phyloP scores from a whole-genome alignment of 2,329 filamentous ascomycete genomes.

The Penicillium sp. region DNA sequence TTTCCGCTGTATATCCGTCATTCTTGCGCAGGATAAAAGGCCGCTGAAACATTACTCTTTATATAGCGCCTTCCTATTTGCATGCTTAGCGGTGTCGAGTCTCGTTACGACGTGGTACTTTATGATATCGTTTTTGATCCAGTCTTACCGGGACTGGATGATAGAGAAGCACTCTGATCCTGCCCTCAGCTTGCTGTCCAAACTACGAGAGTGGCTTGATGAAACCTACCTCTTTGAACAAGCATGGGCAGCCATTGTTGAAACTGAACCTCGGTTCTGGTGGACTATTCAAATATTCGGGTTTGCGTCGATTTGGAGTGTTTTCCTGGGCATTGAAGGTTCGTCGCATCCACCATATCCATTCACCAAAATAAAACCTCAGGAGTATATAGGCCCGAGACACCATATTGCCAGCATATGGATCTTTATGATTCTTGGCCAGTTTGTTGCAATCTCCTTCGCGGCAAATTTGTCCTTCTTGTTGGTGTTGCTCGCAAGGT shows the following conservation, averaged over 20 bases:
- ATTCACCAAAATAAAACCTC: neutral
- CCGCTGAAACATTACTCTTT: neutral
- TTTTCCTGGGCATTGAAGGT: slow-evolving; percentile 58
- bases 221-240: slow-evolving; percentile 52
- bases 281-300: slow-evolving; percentile 61
- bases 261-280: slow-evolving; percentile 55
- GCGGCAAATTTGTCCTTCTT: slow-evolving; percentile 63
- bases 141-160: slow-evolving; percentile 51
- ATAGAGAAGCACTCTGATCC: slow-evolving; percentile 34
- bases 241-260: slow-evolving; percentile 53
- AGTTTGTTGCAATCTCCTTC: slow-evolving; percentile 58
- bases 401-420: slow-evolving; percentile 54
- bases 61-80: slow-evolving; percentile 32
- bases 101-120: slow-evolving; percentile 44
- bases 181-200: slow-evolving; percentile 35
- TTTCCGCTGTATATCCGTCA: neutral
- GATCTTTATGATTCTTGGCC: slow-evolving; percentile 57
- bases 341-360: neutral
- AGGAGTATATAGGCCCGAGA: slow-evolving; percentile 38
- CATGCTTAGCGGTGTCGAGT: slow-evolving; percentile 44
- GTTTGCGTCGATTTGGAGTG: slow-evolving; percentile 52
- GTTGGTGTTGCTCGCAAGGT: slow-evolving; percentile 46
- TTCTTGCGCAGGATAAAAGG: neutral
- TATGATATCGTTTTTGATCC: slow-evolving; percentile 40
- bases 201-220: slow-evolving; percentile 26